Conservation (phyloP, 108 stramenopile species). For the Fragilariopsis cylindrus region DNA sequence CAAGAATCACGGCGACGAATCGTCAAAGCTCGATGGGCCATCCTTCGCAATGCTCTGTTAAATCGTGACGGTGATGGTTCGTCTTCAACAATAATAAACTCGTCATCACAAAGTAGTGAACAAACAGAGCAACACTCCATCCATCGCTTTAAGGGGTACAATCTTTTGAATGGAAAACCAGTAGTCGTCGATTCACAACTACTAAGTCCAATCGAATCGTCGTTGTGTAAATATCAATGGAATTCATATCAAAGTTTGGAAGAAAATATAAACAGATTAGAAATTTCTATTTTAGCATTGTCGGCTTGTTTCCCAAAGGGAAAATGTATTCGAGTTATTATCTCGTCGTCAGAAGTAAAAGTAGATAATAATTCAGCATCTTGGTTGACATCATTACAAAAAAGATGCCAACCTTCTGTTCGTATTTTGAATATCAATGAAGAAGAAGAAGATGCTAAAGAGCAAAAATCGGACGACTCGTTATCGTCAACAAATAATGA, state of each 20-base stretch:
- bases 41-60: conserved; percentile 55
- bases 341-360: neutral
- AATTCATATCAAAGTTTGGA: neutral
- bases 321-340: conserved; percentile 22
- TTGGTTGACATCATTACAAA: conserved; percentile 8
- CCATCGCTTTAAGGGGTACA: conserved; percentile 69
- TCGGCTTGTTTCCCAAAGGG: conserved; percentile 31
- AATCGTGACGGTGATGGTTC: conserved; percentile 1
- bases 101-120: conserved; percentile 6
- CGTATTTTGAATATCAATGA: conserved; percentile 6
- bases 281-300: conserved; percentile 17
- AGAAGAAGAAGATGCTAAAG: conserved; percentile 5
- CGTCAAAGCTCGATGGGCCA: conserved; percentile 64
- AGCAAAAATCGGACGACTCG: neutral
- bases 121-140: conserved; percentile 40
- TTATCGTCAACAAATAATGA: neutral
- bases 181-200: neutral
- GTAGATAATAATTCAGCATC: neutral
- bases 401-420: conserved; percentile 22
- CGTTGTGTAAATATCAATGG: conserved; percentile 6
- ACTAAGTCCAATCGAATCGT: neutral
- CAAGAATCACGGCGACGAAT: neutral
- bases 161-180: conserved; percentile 33
- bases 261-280: conserved; percentile 2
- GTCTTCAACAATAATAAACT: neutral